These are phyloP conservation scores for Apiotrichum siamense DNA, from an alignment of 1,284 basidiomycete genomes.

Conservation along the genomic window DNA sequence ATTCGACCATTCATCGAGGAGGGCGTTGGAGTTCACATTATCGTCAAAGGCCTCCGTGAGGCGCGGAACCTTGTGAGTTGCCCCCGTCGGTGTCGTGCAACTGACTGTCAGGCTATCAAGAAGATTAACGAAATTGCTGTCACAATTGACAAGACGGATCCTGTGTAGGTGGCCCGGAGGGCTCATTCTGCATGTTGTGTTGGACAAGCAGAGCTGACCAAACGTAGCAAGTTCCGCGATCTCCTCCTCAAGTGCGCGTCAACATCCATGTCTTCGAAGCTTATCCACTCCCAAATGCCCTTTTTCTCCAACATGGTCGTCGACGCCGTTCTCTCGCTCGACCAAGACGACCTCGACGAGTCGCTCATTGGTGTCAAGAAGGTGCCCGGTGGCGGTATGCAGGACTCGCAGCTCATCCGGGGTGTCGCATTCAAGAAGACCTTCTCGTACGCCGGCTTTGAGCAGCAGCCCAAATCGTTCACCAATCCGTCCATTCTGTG, in stretches of 20 bases:
- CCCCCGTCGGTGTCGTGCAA: background rate
- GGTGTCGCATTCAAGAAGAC: constrained; percentile 99
- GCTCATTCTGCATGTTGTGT: too few relatives aligned
- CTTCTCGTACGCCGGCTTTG: constrained; percentile 97
- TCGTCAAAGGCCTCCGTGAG: constrained; percentile 92
- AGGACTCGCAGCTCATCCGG: constrained; percentile 79
- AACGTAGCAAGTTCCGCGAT: constrained; percentile 75
- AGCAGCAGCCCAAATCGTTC: constrained; percentile 97
- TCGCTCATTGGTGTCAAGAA: constrained; percentile 98
- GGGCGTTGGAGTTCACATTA: constrained; percentile 93
- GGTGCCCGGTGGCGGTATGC: constrained; percentile 97
- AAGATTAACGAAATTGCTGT: constrained; percentile 86
- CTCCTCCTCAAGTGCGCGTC: constrained; percentile 93
- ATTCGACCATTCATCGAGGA: constrained; percentile 89
- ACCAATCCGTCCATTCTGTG: constrained; percentile 82
- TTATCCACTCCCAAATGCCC: constrained; percentile 97
- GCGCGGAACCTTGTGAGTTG: constrained; percentile 73
- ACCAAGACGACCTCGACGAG: constrained; percentile 91
- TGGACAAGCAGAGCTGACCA: background rate
- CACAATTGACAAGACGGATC: constrained; percentile 81
- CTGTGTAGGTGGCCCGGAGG: constrained; percentile 58
- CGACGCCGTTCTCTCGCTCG: constrained; percentile 85
- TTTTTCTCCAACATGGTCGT: constrained; percentile 99
- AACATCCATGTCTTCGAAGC: constrained; percentile 98
- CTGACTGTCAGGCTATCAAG: constrained; percentile 64